phyloP scores from a whole-genome alignment of 1,139 yeast genomes.

The Sugiyamaella novakii region DNA sequence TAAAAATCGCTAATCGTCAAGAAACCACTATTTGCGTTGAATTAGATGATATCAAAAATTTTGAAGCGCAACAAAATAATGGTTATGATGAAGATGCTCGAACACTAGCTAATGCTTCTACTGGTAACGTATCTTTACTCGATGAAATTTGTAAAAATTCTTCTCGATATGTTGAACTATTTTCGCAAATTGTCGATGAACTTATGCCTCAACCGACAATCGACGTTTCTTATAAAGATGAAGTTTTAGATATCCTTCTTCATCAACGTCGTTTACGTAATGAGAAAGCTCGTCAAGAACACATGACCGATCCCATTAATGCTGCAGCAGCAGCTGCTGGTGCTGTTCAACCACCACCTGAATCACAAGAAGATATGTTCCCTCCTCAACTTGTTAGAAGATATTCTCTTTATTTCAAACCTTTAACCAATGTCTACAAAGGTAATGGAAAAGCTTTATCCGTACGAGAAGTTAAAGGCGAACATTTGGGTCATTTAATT shows the following conservation, averaged over 20 bases:
- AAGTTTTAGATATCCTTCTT: conserved; percentile 88
- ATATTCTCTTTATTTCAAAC: conserved; percentile 83
- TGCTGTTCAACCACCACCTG: conserved; percentile 18
- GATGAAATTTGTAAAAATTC: conserved; percentile 71
- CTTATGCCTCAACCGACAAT: conserved; percentile 81
- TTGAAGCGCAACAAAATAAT: conserved; percentile 50
- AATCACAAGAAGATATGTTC: conserved; percentile 51
- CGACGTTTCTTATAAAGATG: conserved; percentile 79
- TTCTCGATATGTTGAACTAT: conserved; percentile 74
- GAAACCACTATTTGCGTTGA: conserved; percentile 67
- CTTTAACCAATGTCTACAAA: conserved; percentile 53
- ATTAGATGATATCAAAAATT: conserved; percentile 77
- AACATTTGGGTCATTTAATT: conserved; percentile 78
- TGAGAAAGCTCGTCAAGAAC: conserved; percentile 68
- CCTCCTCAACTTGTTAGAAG: conserved; percentile 88
- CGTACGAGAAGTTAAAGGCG: conserved; percentile 87
- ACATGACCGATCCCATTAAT: conserved; percentile 40
- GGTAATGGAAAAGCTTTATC: conserved; percentile 63
- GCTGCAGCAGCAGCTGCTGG: conserved; percentile 34
- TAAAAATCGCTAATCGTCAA: conserved; percentile 82
- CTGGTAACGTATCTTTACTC: conserved; percentile 46
- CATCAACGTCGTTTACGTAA: conserved; percentile 88
- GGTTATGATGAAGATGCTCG: conserved; percentile 35
- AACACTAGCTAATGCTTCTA: conserved; percentile 28
- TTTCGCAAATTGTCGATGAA: conserved; percentile 73